Evolutionary conservation across 495 filamentous ascomycete species (phyloP).

Genomic region (Xylaria telfairii): DNA sequence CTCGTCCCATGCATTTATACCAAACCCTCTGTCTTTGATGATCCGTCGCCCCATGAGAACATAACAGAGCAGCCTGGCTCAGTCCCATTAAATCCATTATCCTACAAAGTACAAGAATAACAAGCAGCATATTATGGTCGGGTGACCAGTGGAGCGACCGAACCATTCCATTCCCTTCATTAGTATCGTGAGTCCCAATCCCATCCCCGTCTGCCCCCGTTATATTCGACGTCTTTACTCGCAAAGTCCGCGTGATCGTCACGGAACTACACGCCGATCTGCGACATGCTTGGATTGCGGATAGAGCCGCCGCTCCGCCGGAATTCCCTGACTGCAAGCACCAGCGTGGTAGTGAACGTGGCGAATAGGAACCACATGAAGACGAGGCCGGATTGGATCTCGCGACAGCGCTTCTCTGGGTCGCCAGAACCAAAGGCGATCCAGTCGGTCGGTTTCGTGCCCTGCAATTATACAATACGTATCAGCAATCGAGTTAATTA

Average conservation of each 20-base stretch:
- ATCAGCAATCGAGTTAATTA: constrained; percentile 20
- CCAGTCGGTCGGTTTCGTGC: constrained; percentile 41
- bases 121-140: neutral
- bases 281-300: constrained; percentile 52
- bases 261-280: constrained; percentile 49
- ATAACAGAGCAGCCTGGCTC: neutral
- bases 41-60: neutral
- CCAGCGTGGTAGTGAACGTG: constrained; percentile 41
- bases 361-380: constrained; percentile 59
- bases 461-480: constrained; percentile 20
- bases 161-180: constrained; percentile 4
- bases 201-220: neutral
- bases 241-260: constrained; percentile 18
- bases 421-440: constrained; percentile 54
- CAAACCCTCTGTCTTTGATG: neutral
- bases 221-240: neutral
- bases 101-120: constrained; percentile 13
- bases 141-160: neutral
- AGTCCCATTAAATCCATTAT: constrained; percentile 6
- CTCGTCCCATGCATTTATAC: neutral
- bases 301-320: constrained; percentile 50
- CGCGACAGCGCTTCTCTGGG: constrained; percentile 53
- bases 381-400: constrained; percentile 55
- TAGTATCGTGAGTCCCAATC: constrained; percentile 16
- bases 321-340: constrained; percentile 43